Conservation (phyloP, 345 rosid species). For the Hibiscus trionum region DNA sequence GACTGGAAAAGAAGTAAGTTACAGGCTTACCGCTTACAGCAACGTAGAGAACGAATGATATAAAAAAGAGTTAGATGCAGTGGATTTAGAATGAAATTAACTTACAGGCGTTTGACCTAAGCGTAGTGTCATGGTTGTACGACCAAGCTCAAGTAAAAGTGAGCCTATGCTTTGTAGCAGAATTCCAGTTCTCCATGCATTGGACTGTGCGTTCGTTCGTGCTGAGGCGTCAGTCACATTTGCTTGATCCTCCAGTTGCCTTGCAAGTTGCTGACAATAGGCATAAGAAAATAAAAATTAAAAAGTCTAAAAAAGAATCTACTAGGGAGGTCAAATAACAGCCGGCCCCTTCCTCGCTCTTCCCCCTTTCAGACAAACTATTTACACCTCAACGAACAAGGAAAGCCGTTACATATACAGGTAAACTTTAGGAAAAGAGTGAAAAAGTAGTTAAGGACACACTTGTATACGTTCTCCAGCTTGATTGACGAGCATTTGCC, state of each 20-base stretch:
- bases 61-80: not conserved
- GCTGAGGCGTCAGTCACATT: conserved; percentile 32
- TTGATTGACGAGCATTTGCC: conserved; percentile 52
- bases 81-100: conserved; percentile 6
- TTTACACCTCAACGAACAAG: not conserved
- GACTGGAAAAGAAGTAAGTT: conserved; percentile 33
- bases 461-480: conserved; percentile 52
- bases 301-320: not conserved
- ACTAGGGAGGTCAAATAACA: not conserved
- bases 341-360: not conserved
- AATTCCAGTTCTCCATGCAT: conserved; percentile 45
- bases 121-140: conserved; percentile 65
- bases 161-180: conserved; percentile 56
- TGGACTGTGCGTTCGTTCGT: conserved; percentile 31
- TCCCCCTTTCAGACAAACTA: not conserved
- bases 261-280: conserved; percentile 41
- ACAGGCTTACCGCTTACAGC: not conserved
- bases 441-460: conserved; percentile 13
- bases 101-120: conserved; percentile 66
- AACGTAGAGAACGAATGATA: not conserved
- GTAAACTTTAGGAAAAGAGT: not conserved
- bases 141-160: conserved; percentile 73
- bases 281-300: conserved; percentile 6
- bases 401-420: not conserved
- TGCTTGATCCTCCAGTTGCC: conserved; percentile 48